These are phyloP conservation scores for Annulohypoxylon stygium DNA, from an alignment of 495 filamentous ascomycete species.

Conservation along the genomic window DNA sequence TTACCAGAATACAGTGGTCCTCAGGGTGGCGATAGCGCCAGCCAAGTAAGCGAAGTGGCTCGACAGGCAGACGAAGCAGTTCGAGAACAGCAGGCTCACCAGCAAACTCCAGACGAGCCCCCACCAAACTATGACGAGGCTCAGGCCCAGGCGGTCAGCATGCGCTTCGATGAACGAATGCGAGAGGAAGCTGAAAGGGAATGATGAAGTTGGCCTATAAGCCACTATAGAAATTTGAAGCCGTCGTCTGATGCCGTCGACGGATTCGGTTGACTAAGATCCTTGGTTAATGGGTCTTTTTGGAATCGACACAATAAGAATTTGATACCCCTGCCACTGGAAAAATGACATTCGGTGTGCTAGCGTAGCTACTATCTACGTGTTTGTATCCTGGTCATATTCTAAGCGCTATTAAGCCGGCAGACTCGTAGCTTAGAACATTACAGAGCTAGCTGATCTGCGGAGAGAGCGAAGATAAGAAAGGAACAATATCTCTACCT, in stretches of 20 bases:
- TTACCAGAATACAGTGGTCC: constrained; percentile 82
- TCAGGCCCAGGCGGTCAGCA: constrained; percentile 79
- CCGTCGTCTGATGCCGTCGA: constrained; percentile 10
- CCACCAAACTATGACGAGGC: constrained; percentile 95
- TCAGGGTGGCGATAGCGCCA: constrained; percentile 43
- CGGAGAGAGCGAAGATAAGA: constrained; percentile 4
- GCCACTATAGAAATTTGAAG: constrained; percentile 13
- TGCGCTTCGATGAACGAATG: constrained; percentile 62
- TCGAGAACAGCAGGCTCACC: constrained; percentile 48
- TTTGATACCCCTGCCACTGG: constrained; percentile 37
- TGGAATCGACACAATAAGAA: constrained; percentile 37
- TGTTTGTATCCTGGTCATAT: constrained; percentile 14
- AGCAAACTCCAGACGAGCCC: constrained; percentile 76
- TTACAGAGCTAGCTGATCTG: background rate
- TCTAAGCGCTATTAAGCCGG: constrained; percentile 8
- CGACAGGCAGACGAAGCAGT: constrained; percentile 43
- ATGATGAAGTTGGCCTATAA: constrained; percentile 33
- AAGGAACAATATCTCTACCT: background rate
- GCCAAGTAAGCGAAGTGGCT: constrained; percentile 41
- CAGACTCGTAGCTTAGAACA: constrained; percentile 4
- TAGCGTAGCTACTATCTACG: constrained; percentile 6
- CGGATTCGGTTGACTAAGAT: constrained; percentile 9
- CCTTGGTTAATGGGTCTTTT: constrained; percentile 22
- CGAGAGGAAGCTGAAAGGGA: constrained; percentile 61
- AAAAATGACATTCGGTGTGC: constrained; percentile 20